Evolutionary conservation across 225 moss, liverwort and hornwort genomes (phyloP), one percentile per base, ranked within the genome.

Genomic region (Asterella californica): DNA sequence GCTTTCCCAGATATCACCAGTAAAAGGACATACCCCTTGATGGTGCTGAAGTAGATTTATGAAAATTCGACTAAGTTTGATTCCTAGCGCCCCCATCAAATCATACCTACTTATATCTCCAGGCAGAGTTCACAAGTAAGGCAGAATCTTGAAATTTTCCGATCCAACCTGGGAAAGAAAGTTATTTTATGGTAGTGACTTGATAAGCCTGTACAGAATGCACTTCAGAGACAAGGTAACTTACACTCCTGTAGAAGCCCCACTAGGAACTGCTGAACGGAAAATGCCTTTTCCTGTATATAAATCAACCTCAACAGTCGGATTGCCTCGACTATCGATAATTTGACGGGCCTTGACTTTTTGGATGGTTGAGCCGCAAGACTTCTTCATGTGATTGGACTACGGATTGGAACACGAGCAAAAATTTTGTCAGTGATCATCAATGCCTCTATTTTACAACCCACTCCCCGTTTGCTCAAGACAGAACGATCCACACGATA

Each of bases 221-320:
- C 42, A 42, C 9, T 49, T 73, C 25, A 48, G 10, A 62, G 19
- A 11, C 32, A 30, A 32, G 64, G 14, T 45, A 50, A 85, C 85
- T 65, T 69, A 88, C 88, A 86, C 82, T 80, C 88, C 88, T 59
- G 86, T 88, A 21, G 88, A 88, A 50, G 88, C 88, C 59, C 88
- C 88, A 38, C 88, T 88, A n/a, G 88, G 88, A 80, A 86, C 86
- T 77, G 88, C 88, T 52, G 88, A 77, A 34, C 88, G 83, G 76
- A 86, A 88, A 79, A 88, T 80, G 81, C 88, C 88, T 63, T 88
- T 88, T 79, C 86, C 85, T 19, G 88, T 88, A 63, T 86, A 85
- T 30, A 88, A 76, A 78, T 88, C 88, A 46, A 86, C 88, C 84
- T 88, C 88, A 21, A 88, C 86, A 33, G 88, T 88, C 25, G 88